These are phyloP conservation scores for Aspergillus latus DNA, from an alignment of 2,329 filamentous ascomycete species.

Conservation along the genomic window DNA sequence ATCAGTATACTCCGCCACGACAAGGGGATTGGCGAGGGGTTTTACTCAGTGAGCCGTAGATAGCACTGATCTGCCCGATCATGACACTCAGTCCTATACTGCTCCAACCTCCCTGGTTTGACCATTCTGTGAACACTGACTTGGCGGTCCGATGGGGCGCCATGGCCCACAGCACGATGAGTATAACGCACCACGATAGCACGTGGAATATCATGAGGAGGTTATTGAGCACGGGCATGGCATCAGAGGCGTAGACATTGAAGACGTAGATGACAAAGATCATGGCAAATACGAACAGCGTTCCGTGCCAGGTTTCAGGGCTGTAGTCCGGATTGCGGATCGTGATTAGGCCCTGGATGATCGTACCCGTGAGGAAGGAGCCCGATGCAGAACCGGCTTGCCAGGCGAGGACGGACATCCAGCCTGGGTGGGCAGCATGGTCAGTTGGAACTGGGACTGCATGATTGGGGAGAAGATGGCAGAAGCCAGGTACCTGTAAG, in stretches of 20 bases:
- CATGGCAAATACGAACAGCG: conserved; percentile 50
- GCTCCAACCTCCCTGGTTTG: conserved; percentile 41
- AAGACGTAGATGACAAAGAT: conserved; percentile 44
- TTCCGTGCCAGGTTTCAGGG: conserved; percentile 50
- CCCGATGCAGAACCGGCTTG: conserved; percentile 52
- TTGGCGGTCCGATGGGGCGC: conserved; percentile 29
- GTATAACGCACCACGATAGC: conserved; percentile 37
- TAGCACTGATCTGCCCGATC: conserved; percentile 39
- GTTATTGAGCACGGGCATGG: conserved; percentile 41
- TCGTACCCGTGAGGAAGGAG: conserved; percentile 49
- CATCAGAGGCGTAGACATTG: conserved; percentile 38
- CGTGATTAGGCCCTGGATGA: conserved; percentile 49
- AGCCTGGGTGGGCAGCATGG: conserved; percentile 33
- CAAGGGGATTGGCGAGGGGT: conserved; percentile 2
- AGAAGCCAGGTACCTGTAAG: conserved; percentile 41
- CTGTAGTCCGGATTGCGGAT: conserved; percentile 45
- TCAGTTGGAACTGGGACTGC: neutral
- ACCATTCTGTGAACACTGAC: conserved; percentile 39
- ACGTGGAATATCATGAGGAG: conserved; percentile 40
- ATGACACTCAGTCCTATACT: conserved; percentile 36
- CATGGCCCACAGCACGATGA: conserved; percentile 35
- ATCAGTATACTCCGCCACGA: neutral
- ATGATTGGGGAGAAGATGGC: neutral
- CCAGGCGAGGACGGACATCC: conserved; percentile 53
- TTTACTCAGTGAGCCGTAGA: conserved; percentile 30